These are phyloP conservation scores for Bipolaris oryzae DNA, from an alignment of 2,329 filamentous ascomycete species.

Conservation along the genomic window DNA sequence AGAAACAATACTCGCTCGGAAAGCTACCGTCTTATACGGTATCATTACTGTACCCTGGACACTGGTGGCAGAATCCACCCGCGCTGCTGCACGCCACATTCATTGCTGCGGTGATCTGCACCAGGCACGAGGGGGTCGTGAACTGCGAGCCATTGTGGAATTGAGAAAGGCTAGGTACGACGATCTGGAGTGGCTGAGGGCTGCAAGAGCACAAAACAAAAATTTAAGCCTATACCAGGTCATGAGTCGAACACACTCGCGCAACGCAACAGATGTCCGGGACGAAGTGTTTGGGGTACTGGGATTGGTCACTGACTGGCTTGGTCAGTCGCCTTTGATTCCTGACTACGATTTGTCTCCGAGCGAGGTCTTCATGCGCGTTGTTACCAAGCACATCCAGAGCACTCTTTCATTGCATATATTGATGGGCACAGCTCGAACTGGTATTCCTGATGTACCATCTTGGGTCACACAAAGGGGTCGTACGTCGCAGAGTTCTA, in stretches of 20 bases:
- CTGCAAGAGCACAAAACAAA: neutral
- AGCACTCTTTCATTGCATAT: neutral
- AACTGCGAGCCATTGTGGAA: neutral
- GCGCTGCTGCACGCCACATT: neutral
- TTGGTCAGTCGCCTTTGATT: constrained; percentile 3
- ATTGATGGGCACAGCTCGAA: neutral
- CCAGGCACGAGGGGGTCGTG: neutral
- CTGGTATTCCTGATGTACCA: neutral
- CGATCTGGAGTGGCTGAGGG: neutral
- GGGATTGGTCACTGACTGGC: constrained; percentile 19
- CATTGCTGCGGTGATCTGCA: neutral
- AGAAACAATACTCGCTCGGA: constrained; percentile 19
- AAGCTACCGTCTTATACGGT: constrained; percentile 14
- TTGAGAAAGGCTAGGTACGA: neutral
- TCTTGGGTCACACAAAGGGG: constrained; percentile 3
- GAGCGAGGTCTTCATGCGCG: constrained; percentile 4
- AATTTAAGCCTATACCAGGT: neutral
- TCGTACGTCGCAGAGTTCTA: neutral
- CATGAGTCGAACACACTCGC: neutral
- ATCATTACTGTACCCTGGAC: constrained; percentile 14
- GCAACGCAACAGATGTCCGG: constrained; percentile 16
- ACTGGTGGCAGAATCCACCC: constrained; percentile 12
- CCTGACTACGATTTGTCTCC: constrained; percentile 6
- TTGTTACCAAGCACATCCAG: neutral
- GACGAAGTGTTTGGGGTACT: constrained; percentile 22